phyloP scores from a whole-genome alignment of 768 basidiomycete species.

The Strobilomyces dryophilus region DNA sequence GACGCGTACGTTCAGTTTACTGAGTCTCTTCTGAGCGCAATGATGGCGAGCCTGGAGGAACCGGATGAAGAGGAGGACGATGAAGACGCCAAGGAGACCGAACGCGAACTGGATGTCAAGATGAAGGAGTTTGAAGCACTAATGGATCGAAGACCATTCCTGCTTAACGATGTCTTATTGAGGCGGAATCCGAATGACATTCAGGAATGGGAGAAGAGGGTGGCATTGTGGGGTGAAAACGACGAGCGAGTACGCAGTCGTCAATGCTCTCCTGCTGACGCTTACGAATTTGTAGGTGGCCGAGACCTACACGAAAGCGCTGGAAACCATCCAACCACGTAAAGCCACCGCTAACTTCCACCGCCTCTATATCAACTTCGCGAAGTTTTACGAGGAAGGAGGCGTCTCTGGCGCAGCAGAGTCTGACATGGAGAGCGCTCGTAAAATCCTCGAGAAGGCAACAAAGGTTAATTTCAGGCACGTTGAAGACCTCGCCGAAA shows the following conservation, averaged over 20 bases:
- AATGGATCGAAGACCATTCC: conserved; percentile 92
- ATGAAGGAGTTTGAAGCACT: conserved; percentile 94
- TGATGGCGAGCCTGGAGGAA: conserved; percentile 83
- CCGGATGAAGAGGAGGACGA: conserved; percentile 78
- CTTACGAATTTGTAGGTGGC: conserved; percentile 56
- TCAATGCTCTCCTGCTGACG: neutral
- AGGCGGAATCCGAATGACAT: conserved; percentile 96
- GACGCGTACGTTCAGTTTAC: conserved; percentile 95
- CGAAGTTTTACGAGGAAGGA: conserved; percentile 96
- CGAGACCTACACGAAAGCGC: conserved; percentile 86
- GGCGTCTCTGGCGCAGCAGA: conserved; percentile 79
- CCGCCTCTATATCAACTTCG: conserved; percentile 89
- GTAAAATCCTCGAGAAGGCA: conserved; percentile 91
- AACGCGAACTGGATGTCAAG: conserved; percentile 76
- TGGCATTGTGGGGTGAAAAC: conserved; percentile 89
- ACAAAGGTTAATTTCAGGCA: conserved; percentile 87
- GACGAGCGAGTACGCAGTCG: conserved; percentile 72
- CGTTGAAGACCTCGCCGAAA: conserved; percentile 97
- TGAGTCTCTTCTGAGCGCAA: conserved; percentile 80
- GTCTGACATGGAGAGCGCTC: conserved; percentile 75
- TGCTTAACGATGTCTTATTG: conserved; percentile 92
- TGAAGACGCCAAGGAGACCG: conserved; percentile 70
- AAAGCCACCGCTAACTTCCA: conserved; percentile 90
- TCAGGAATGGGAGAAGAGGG: conserved; percentile 98
- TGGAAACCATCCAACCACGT: conserved; percentile 83